Base-by-base conservation (phyloP, 352 stramenopile species). In the Plasmopara muralis region DNA sequence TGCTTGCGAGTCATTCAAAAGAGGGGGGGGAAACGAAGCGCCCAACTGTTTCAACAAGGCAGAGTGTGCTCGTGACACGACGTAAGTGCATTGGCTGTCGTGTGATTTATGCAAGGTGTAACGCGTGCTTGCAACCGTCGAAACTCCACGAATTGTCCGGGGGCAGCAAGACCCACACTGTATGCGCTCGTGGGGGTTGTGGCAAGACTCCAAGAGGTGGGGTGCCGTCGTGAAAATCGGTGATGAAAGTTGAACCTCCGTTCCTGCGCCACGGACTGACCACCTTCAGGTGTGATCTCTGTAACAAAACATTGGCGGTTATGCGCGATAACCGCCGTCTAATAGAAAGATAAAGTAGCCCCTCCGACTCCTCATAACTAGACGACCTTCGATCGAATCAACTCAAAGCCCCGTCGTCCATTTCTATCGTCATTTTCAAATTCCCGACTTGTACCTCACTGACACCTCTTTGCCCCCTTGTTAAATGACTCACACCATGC, bases 221-320 rank as follows among this genome's bases (percentile, higher is more conserved):
- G n/a, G n/a, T n/a, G n/a, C 31, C 10, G 31, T 35, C 6, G 31
- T 35, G 0, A 4, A 25, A 12, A 35, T 35, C 31, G 31, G 31
- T 35, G 31, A 35, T 35, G 31, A 35, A 35, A 35, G 31, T 35
- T 35, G 31, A 35, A 2, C 31, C 31, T 12, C 4, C 4, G 31
- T 35, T 12, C 7, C 4, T 2, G 31, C 6, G 31, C 31, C 31
- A 35, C 31, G 31, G 2, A 12, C 31, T 35, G 31, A 12, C 42
- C 8, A 47, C 25, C 25, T 13, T 37, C 42, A 47, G 14, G 13
- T 20, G n/a, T 47, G 20, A 37, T 47, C 9, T 14, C 42, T 16
- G 42, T 31, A 47, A 44, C n/a, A 28, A n/a, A 45, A 45, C 18
- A 28, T 28, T 60, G 54, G 60, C 60, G 50, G 60, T 68, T 68